Evolutionary conservation across 306 rosid species (phyloP), one percentile per base, ranked within the genome.

Genomic region (Acacia melanoxylon): DNA sequence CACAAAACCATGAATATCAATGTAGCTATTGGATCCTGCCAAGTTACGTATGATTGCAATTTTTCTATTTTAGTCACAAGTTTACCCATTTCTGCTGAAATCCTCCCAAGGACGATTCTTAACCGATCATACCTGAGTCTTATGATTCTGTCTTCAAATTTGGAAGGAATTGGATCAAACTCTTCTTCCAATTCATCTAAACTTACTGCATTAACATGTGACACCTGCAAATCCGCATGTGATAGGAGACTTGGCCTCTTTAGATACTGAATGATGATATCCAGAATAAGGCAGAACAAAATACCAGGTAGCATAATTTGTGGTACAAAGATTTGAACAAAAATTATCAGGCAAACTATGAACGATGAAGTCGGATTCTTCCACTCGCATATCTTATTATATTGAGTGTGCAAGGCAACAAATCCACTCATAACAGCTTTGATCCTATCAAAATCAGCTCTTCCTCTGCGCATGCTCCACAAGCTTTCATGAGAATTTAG

Each of bases 101-200:
- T 48, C 83, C 82, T 85, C 67, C 85, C 88, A 0, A 71, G 82
- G 56, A 45, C 20, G 22, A 62, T 35, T 63, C 92, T 82, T 12
- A 89, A 76, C 11, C 71, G 20, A 73, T 89, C 88, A 2, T 87
- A 87, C 25, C 89, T 83, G 22, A 20, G 24, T 25, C 77, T 87
- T 67, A 85, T 22, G n/a, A 72, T 54, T 19, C 13, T 37, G 46
- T 76, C 84, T 10, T n/a, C 74, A 3, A 74, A 81, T 49, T 2
- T 78, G 6, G 92, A 80, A 10, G 92, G 90, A 37, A 87, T 41
- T 46, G 87, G 77, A 83, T 89, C 92, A 67, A 89, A 87, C 85
- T 89, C 92, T 75, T 89, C 90, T 56, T 87, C 88, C 76, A 89
- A 5, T 78, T 89, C 92, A 15, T 83, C 88, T 19, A 44, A 1